Base-by-base conservation (phyloP, 169 alveolate genomes). In the Babesia caballi region DNA sequence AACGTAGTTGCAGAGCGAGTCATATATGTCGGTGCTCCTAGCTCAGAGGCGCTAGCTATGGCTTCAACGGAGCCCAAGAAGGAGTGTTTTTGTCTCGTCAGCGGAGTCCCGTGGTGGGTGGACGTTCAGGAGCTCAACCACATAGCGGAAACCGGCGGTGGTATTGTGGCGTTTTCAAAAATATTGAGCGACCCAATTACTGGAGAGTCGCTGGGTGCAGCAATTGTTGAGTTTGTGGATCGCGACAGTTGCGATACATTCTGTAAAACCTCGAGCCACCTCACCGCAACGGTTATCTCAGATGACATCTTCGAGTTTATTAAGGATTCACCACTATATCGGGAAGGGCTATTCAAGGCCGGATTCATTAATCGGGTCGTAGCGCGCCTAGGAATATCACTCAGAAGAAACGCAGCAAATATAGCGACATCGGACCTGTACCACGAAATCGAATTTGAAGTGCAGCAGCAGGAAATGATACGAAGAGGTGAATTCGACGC, bases 11-110 rank as follows among this genome's bases (percentile, higher is more conserved):
- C 75, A 78, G 87, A 78, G 25, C 84, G 87, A 4, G 53, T 57
- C 17, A 53, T 61, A 23, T 78, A 67, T 40, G 70, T 69, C 19
- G 87, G 87, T 5, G 87, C 87, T 12, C 87, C 87, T 4, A 67
- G 53, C 44, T 60, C 78, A 25, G 85, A 58, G 19, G 41, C 69
- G 40, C 53, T 32, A 23, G 73, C 73, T 19, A 63, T 63, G 73
- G 73, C 73, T 30, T 57, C 76, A 40, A 41, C 32, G 21, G 36
- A 41, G 32, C 83, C 77, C 0, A 69, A 68, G 36, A 78, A 65
- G 25, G 87, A 68, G 44, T 78, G 59, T n/a, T 78, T 69, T 40
- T 73, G 72, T 19, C 44, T 78, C 35, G 69, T 78, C 9, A 69
- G 32, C n/a, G 77, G 77, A 21, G 17, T 78, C 9, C 82, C 83